Evolutionary conservation across 768 basidiomycete species (phyloP).

Genomic region (Russula sp.): DNA sequence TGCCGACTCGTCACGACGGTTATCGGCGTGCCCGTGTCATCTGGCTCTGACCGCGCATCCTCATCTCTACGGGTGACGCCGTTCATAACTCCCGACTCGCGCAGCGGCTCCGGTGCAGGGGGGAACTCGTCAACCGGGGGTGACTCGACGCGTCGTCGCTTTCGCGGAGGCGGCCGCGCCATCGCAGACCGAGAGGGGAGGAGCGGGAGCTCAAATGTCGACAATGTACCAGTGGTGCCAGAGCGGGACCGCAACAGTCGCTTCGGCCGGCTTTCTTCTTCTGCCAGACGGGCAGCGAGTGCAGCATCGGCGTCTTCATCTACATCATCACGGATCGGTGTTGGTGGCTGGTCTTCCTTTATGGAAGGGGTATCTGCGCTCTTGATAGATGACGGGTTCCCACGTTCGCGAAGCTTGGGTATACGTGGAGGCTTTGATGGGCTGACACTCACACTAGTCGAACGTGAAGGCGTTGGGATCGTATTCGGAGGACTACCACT

Average conservation of each 20-base stretch:
- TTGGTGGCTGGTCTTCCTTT: slow-evolving; percentile 23
- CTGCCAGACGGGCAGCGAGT: slow-evolving; percentile 29
- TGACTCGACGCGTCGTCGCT: slow-evolving; percentile 32
- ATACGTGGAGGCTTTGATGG: slow-evolving; percentile 2
- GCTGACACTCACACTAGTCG: slow-evolving; percentile 9
- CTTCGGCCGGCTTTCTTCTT: slow-evolving; percentile 27
- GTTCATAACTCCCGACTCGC: slow-evolving; percentile 2
- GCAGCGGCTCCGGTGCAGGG: slow-evolving; percentile 10
- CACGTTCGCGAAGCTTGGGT: slow-evolving; percentile 6
- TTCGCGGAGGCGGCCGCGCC: slow-evolving; percentile 22
- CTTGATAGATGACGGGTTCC: slow-evolving; percentile 2
- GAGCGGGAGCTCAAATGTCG: slow-evolving; percentile 17
- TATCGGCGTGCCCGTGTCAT: slow-evolving; percentile 45
- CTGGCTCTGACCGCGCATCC: slow-evolving; percentile 43
- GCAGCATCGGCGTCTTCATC: slow-evolving; percentile 27
- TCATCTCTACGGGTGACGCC: slow-evolving; percentile 18
- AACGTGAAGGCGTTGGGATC: slow-evolving; percentile 10
- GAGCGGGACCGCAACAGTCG: slow-evolving; percentile 31
- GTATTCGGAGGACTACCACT: slow-evolving; percentile 19
- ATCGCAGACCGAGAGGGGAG: slow-evolving; percentile 5
- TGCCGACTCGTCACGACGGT: slow-evolving; percentile 44
- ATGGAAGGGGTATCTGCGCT: slow-evolving; percentile 17
- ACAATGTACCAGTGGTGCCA: slow-evolving; percentile 26
- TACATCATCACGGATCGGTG: slow-evolving; percentile 10
- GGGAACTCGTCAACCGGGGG: slow-evolving; percentile 25